phyloP scores from a whole-genome alignment of 1,284 basidiomycete genomes.

The Rhodotorula sp. region DNA sequence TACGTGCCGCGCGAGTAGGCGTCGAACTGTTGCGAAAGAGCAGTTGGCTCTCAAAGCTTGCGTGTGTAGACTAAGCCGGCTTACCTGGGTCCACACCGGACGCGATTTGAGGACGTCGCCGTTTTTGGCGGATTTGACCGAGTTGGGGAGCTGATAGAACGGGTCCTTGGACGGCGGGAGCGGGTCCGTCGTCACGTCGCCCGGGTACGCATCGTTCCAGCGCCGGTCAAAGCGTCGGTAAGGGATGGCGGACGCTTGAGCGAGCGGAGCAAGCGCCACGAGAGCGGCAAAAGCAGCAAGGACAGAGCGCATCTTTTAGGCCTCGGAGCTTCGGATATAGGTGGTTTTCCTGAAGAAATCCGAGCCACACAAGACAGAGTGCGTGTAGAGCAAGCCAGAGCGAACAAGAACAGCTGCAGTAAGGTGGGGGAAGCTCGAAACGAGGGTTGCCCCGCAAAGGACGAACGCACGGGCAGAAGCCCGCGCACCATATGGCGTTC shows the following conservation, averaged over 20 bases:
- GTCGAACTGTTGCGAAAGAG: neutral
- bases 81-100: constrained; percentile 1
- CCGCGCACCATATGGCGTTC: too few species aligned
- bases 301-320: neutral
- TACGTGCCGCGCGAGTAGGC: neutral
- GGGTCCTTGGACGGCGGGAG: constrained; percentile 6
- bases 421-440: neutral
- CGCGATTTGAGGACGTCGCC: constrained; percentile 7
- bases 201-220: neutral
- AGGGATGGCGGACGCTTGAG: neutral
- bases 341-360: neutral
- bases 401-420: neutral
- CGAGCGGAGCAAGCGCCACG: neutral
- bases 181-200: neutral
- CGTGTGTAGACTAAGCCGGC: too few species aligned
- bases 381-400: neutral
- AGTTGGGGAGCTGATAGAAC: neutral
- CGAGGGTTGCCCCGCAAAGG: neutral
- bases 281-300: neutral
- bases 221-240: neutral
- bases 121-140: neutral
- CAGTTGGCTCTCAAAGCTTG: too few species aligned
- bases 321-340: neutral
- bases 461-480: too few species aligned
- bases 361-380: neutral